phyloP scores from a whole-genome alignment of 345 rosid species.

The Brassica carinata region DNA sequence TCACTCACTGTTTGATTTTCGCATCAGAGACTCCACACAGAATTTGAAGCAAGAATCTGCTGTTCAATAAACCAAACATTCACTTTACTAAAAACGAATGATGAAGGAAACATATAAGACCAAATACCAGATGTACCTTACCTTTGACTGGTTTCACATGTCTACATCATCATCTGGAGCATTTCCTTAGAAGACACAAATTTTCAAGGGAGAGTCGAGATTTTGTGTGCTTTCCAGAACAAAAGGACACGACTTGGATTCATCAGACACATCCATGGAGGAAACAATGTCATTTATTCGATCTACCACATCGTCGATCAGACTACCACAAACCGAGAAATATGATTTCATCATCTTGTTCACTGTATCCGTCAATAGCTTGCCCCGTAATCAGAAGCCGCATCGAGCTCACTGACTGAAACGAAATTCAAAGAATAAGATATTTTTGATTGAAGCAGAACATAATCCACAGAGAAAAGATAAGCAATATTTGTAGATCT shows the following conservation, averaged over 20 bases:
- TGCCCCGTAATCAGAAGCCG: too few relatives aligned
- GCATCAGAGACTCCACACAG: constrained; percentile 65
- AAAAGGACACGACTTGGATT: constrained; percentile 64
- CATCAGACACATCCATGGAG: constrained; percentile 37
- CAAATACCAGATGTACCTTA: constrained; percentile 72
- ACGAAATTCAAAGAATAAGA: too few relatives aligned
- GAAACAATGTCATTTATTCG: not conserved
- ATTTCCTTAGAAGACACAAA: constrained; percentile 42
- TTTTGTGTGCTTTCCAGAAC: constrained; percentile 65
- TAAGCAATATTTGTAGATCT: too few relatives aligned
- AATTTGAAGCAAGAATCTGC: constrained; percentile 67
- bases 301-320: not conserved
- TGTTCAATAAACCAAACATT: too few relatives aligned
- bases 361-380: too few relatives aligned
- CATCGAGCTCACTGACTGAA: too few relatives aligned
- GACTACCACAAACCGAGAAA: not conserved
- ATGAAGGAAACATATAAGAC: not conserved
- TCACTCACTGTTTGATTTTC: constrained; percentile 80
- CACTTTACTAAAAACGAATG: not conserved
- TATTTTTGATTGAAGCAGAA: too few relatives aligned
- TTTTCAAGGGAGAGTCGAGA: constrained; percentile 67
- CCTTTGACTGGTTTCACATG: constrained; percentile 64
- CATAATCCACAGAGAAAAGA: too few relatives aligned
- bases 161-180: constrained; percentile 45
- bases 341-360: too few relatives aligned